These are phyloP conservation scores for Tuber indicum DNA, from an alignment of 495 filamentous ascomycete genomes.

Conservation along the genomic window DNA sequence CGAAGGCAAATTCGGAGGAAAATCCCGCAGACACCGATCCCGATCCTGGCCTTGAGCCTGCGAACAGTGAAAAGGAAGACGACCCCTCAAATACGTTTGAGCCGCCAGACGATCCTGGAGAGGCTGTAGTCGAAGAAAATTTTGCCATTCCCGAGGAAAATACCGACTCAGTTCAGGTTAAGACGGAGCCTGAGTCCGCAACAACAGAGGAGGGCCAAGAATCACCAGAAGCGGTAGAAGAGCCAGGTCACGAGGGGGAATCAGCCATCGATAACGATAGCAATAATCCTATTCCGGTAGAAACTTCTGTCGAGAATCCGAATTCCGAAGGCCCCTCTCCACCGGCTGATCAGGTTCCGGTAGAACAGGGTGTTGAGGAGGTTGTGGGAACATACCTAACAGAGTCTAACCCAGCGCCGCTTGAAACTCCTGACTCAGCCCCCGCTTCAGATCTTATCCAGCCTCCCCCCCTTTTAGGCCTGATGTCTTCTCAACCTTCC, in stretches of 20 bases:
- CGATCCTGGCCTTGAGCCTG: constrained; percentile 2
- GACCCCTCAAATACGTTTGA: neutral
- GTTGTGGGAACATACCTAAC: neutral
- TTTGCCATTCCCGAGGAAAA: neutral
- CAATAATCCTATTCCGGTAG: neutral
- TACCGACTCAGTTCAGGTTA: neutral
- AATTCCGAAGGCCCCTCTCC: neutral
- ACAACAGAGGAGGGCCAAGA: neutral
- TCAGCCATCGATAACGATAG: neutral
- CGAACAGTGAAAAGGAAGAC: neutral
- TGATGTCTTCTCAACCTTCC: constrained; percentile 18
- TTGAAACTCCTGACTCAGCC: constrained; percentile 4
- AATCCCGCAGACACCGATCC: neutral
- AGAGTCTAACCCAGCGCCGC: constrained; percentile 9
- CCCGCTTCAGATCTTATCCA: constrained; percentile 6
- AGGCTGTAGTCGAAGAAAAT: neutral
- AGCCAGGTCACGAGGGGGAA: neutral
- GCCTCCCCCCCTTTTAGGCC: constrained; percentile 18
- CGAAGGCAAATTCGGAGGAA: neutral
- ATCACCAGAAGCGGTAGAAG: neutral
- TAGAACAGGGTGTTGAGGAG: neutral
- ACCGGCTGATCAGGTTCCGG: neutral
- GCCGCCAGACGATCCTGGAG: neutral
- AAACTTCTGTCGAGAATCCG: neutral
- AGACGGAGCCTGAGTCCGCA: neutral